A percentile compares a stretch with the other conserved stretches of the same genome.
phyloP scores from a whole-genome alignment of 73 alveolate genomes.

The Tetrahymena elliotti region DNA sequence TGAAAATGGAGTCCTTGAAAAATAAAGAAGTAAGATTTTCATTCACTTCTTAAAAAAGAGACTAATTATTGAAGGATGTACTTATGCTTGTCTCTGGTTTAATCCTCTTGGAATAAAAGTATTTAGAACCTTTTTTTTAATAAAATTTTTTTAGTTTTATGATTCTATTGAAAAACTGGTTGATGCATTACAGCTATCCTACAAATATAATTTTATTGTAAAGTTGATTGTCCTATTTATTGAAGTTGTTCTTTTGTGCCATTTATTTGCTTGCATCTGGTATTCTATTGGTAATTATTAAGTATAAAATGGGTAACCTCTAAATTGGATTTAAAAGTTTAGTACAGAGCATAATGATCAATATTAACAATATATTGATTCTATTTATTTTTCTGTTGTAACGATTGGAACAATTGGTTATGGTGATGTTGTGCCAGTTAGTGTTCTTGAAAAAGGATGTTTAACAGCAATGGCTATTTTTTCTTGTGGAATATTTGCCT shows the following conservation, averaged over 20 bases:
- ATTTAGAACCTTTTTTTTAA: not conserved
- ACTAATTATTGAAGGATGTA: not conserved
- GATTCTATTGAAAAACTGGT: not conserved
- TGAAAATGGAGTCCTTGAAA: not conserved
- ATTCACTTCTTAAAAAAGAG: not conserved
- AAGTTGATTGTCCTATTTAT: not conserved
- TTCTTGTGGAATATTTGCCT: not conserved
- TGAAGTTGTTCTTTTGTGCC: not conserved
- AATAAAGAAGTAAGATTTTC: not conserved
- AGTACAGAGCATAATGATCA: not conserved
- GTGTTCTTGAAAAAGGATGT: not conserved
- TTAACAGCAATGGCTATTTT: not conserved
- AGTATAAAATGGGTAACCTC: not conserved
- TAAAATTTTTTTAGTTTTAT: not conserved
- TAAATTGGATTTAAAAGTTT: not conserved
- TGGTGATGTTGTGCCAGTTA: not conserved
- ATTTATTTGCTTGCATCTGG: not conserved
- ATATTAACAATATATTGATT: not conserved
- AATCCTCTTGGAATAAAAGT: not conserved
- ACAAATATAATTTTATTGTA: not conserved
- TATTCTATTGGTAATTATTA: not conserved
- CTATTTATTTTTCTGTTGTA: not conserved
- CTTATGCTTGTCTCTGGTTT: not conserved
- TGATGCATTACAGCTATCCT: not conserved
- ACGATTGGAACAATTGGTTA: not conserved